Percentiles rank a stretch among this genome's conserved stretches.
Evolutionary conservation across 768 basidiomycete genomes (phyloP).

Genomic region (Tulasnella calospora): DNA sequence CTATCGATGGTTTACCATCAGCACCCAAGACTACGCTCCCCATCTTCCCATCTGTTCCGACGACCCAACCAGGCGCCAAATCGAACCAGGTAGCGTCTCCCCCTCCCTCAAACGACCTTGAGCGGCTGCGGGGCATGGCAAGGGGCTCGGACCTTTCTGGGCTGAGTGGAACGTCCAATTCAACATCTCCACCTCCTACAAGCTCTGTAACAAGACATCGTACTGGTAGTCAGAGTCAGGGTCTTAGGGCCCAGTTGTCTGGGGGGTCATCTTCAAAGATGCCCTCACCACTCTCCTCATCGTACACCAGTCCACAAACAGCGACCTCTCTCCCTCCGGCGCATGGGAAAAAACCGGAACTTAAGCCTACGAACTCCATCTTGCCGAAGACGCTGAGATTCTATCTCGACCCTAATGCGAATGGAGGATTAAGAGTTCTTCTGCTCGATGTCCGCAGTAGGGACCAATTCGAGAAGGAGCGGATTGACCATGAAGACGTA

Average conservation of each 20-base stretch:
- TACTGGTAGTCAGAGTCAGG: not conserved
- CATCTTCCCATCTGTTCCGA: conserved; percentile 18
- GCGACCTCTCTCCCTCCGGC: conserved; percentile 8
- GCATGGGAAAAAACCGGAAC: conserved; percentile 4
- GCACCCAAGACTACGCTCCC: not conserved
- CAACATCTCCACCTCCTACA: not conserved
- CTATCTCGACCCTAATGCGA: not conserved
- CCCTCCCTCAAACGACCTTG: conserved; percentile 7
- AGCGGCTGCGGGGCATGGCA: not conserved
- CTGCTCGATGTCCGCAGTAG: conserved; percentile 79
- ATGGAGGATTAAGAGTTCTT: conserved; percentile 49
- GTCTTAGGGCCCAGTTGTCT: not conserved
- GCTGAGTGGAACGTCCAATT: not conserved
- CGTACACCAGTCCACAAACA: not conserved
- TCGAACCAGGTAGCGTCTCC: not conserved
- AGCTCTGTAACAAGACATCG: not conserved
- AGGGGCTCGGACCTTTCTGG: not conserved
- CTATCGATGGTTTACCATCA: not conserved
- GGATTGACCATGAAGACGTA: conserved; percentile 59
- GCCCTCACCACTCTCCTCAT: not conserved
- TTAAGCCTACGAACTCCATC: conserved; percentile 34
- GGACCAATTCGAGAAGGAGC: conserved; percentile 67
- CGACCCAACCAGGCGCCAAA: conserved; percentile 8
- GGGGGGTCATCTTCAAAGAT: not conserved
- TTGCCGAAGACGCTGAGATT: conserved; percentile 2